Base-by-base conservation (phyloP, 106 monocot genomes). In the Gastrodia elata region DNA sequence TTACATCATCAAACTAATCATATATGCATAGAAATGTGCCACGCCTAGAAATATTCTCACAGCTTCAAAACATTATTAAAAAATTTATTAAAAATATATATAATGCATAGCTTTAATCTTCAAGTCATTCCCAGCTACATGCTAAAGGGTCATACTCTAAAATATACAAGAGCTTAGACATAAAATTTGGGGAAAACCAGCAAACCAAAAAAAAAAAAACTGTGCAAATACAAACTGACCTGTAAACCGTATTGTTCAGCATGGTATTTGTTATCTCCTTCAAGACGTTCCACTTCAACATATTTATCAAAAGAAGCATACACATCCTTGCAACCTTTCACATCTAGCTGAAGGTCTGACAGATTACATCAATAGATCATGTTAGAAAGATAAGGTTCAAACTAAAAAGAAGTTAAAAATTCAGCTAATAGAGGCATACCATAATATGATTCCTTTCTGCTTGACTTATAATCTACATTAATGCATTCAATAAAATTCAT, bases 281-380 rank as follows among this genome's bases (percentile, higher is more conserved):
- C 94, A 68, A 94, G 90, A 36, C 82, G 70, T 73, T 94, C 94
- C 48, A 94, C 94, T 86, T 90, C 94, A 68, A 90, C 90, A 79
- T 94, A 94, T 73, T 94, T 94, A 69, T 94, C 90, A 83, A 94
- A 94, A 73, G 94, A 94, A 67, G 87, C 90, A 83, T 94, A 94
- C n/a, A 94, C 84, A 90, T 94, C 94, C 28, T 70, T 46, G 64
- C 94, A 94, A 28, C 90, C 94, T 74, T 94, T 94, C 14, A 94
- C 94, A 83, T 94, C 94, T 71, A 94, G 86, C 72, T 90, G 90
- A 61, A 94, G 88, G 61, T 94, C 90, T 90, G 43, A 40, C 39
- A 34, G 64, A 71, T 30, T 16, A 7, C 22, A 68, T 49, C 40
- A 41, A 73, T 20, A 22, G 49, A 64, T 71, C 20, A 38, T 0